A percentile compares a stretch with the other conserved stretches of the same genome.
These are phyloP conservation scores for Acrodontium crateriforme DNA, from an alignment of 2,329 filamentous ascomycete genomes.

Conservation along the genomic window DNA sequence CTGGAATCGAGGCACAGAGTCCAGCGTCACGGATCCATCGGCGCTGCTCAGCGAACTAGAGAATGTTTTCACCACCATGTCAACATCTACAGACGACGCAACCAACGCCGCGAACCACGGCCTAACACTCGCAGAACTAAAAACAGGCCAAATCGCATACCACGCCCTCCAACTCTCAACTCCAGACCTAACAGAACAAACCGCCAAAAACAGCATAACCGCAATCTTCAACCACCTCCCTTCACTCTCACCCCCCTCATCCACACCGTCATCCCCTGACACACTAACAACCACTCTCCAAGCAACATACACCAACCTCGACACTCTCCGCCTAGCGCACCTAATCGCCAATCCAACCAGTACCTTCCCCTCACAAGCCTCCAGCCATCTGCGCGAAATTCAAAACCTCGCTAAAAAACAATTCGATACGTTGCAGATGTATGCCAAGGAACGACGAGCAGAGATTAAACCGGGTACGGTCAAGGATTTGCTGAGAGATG, in stretches of 20 bases:
- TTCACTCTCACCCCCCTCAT: conserved; percentile 7
- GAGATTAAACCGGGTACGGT: conserved; percentile 6
- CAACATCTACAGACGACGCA: conserved; percentile 4
- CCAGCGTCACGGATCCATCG: conserved; percentile 6
- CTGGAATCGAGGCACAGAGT: no score
- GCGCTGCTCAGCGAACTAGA: conserved; percentile 7
- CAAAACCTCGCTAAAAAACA: conserved; percentile 8
- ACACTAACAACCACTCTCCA: conserved; percentile 8
- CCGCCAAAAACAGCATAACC: conserved; percentile 1
- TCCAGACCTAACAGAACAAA: conserved; percentile 1
- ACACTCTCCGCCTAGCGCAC: conserved; percentile 12
- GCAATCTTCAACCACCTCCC: conserved; percentile 6
- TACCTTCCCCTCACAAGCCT: no score
- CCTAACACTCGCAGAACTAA: conserved; percentile 8
- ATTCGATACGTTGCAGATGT: conserved; percentile 11
- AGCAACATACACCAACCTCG: conserved; percentile 14
- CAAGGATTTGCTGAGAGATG: conserved; percentile 1
- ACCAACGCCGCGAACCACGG: conserved; percentile 2
- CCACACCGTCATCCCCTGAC: conserved; percentile 4
- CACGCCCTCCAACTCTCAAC: conserved; percentile 6
- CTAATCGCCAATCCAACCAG: no score
- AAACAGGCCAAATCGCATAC: conserved; percentile 9
- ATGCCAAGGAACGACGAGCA: conserved; percentile 11
- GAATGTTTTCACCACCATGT: conserved; percentile 4
- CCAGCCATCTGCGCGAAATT: conserved; percentile 7